Evolutionary conservation across 306 rosid species (phyloP), one percentile per base, ranked within the genome.

Genomic region (Abrus pulchellus): DNA sequence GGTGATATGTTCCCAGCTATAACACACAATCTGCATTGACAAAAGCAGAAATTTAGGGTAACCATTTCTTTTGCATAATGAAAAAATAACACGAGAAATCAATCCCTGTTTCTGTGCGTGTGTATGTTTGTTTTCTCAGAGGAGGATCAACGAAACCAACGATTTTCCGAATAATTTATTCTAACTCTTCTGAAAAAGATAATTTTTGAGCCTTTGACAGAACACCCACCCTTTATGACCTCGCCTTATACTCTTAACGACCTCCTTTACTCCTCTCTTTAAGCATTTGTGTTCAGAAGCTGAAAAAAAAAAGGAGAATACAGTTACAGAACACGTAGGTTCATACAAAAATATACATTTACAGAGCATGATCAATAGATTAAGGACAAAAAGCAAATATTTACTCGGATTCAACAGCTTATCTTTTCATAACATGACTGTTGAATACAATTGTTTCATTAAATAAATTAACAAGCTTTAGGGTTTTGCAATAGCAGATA

Each of bases 231-330:
- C 99, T 80, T 93, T 96, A 0, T 93, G 91, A 36, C 98, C 98
- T 2, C 98, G 92, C 83, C 93, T 82, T 34, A 93, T 96, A 72
- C 98, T 90, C 78, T 96, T 96, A 56, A 93, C 97, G 14, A 96
- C 99, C 80, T 96, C 99, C 79, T 96, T 96, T 2, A 96, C 99
- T 47, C 99, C 99, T 75, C 98, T 91, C 87, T 89, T 96, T 78
- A 93, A 79, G 91, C 99, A 96, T 79, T 93, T 96, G 78, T 92
- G 75, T 45, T 91, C 94, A 68, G 98, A 87, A 83, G 96, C 96
- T 95, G 92, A 72, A 83, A 74, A 6, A 84, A 66, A 32, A 78
- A 4, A 4, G 29, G 44, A 53, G 28, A 72, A 74, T 27, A 71
- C 10, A 62, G 36, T 33, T 43, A 49, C 40, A 48, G 9, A 12